Base-by-base conservation (phyloP, 2,329 filamentous ascomycete genomes). In the Plenodomus tracheiphilus region DNA sequence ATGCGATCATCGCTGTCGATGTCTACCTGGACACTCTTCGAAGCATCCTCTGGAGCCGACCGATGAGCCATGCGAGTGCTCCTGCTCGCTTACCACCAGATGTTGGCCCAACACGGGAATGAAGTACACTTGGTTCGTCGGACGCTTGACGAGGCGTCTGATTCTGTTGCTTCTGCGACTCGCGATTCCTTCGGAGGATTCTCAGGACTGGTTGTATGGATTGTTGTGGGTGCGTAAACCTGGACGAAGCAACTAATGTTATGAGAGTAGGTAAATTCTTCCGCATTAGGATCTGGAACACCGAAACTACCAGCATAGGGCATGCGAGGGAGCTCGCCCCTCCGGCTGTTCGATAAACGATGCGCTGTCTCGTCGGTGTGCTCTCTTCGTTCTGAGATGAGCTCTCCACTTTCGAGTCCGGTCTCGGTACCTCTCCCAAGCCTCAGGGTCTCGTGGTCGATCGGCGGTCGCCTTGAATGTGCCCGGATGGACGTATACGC, bases 401-500 rank as follows among this genome's bases (percentile, higher is more conserved):
- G 40, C 40, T 36, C 42, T 43, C 19, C 59, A 38, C 46, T 53
- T 59, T 41, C 47, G 54, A 34, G 56, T 43, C 13, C 51, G 46
- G 36, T 54, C 37, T 11, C 55, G 45, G 38, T 51, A 57, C 28
- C 64, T 51, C 39, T 63, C 47, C 64, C 56, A 68, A 15, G 53
- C 58, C 11, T 65, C 59, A 4, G 49, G 41, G 9, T 61, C 52
- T 41, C 17, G 39, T n/a, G 43, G 46, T 9, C 36, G 51, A 22
- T 51, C 49, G 7, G 46, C 39, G 3, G 54, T 28, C 39, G 54
- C 43, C 19, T 51, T 56, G 30, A 68, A 68, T 1, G 49, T 37
- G 6, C 64, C 64, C 2, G 62, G 62, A 41, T 59, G 49, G n/a
- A 66, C 38, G 41, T 66, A 59, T 2, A 63, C 53, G 20, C 56